Percentiles rank a stretch among this genome's conserved stretches.
phyloP scores from a whole-genome alignment of 78 protist genomes.

The Dictyostelium brefeldianum region DNA sequence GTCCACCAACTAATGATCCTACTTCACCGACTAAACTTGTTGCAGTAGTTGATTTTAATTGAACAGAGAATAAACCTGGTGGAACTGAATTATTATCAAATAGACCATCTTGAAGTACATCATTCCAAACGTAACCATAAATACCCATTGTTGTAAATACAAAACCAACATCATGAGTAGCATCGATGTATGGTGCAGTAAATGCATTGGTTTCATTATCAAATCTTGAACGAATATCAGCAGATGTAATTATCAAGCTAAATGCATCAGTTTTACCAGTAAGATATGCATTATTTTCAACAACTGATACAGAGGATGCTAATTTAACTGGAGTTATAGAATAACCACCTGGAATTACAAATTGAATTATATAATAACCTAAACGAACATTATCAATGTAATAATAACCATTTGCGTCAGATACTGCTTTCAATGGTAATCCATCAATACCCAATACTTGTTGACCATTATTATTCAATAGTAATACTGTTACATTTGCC shows the following conservation, averaged over 20 bases:
- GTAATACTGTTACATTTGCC: background rate
- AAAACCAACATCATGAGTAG: constrained; percentile 45
- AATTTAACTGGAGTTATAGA: background rate
- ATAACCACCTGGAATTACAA: constrained; percentile 31
- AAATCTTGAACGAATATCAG: background rate
- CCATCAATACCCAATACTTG: background rate
- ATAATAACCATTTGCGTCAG: constrained; percentile 35
- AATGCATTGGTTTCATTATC: background rate
- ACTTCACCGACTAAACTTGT: too few relatives aligned
- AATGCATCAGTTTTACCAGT: constrained; percentile 36
- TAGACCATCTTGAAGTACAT: constrained; percentile 28
- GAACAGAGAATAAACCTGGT: background rate
- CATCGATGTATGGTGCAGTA: constrained; percentile 12
- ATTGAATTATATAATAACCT: constrained; percentile 18
- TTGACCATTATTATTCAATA: background rate
- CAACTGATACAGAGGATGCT: background rate
- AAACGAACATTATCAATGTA: constrained; percentile 31
- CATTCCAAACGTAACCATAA: constrained; percentile 47
- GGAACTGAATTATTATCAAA: constrained; percentile 13
- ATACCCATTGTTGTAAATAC: constrained; percentile 3
- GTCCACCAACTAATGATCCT: too few relatives aligned
- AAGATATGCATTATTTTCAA: background rate
- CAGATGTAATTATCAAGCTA: background rate
- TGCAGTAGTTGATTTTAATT: background rate
- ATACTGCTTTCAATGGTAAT: background rate